phyloP scores from a whole-genome alignment of 1,284 basidiomycete genomes.

The Rhodotorula sp. region DNA sequence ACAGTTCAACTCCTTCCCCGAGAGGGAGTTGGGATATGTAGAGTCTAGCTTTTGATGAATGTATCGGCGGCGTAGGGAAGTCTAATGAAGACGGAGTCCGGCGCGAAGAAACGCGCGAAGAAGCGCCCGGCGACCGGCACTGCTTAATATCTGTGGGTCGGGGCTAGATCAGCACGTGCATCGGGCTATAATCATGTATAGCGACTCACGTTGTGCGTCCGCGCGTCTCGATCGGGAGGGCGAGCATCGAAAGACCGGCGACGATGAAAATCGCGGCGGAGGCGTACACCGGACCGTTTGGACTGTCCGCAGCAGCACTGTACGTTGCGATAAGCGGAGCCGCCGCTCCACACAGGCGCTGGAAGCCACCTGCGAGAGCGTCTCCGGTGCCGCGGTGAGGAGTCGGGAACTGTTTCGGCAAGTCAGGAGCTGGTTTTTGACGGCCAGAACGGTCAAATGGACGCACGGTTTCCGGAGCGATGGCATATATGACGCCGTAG shows the following conservation, averaged over 20 bases:
- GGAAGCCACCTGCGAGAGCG: not conserved
- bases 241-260: not conserved
- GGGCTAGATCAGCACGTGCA: too few species aligned
- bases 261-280: not conserved
- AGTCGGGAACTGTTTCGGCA: not conserved
- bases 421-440: too few species aligned
- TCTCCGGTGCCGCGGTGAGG: not conserved
- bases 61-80: too few species aligned
- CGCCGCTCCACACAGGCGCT: not conserved
- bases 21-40: too few species aligned
- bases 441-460: too few species aligned
- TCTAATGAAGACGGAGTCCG: not conserved
- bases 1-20: too few species aligned
- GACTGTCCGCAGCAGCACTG: not conserved
- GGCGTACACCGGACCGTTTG: not conserved
- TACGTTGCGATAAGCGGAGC: not conserved
- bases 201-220: not conserved
- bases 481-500: constrained; percentile 1
- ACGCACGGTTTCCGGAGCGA: not conserved
- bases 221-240: not conserved
- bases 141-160: too few species aligned
- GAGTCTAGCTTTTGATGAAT: too few species aligned
- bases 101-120: not conserved
- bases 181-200: too few species aligned
- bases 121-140: too few species aligned